Evolutionary conservation across 306 rosid genomes (phyloP).

Genomic region (Vigna hirtella): DNA sequence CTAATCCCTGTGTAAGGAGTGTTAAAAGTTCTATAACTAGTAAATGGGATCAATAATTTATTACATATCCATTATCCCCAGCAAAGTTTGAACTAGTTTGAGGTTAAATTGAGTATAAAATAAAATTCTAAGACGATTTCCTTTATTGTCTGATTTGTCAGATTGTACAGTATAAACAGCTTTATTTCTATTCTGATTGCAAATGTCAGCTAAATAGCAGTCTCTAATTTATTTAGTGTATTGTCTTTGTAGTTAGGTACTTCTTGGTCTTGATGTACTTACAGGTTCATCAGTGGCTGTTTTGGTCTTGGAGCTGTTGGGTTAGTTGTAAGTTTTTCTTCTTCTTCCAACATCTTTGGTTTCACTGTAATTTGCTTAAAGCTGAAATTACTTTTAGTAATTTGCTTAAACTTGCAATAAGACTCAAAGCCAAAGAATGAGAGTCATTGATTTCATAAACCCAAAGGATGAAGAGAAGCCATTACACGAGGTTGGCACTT

Average conservation of each 20-base stretch:
- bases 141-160: background rate
- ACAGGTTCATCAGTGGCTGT: conserved; percentile 65
- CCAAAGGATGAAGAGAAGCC: no score
- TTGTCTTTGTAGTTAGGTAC: conserved; percentile 51
- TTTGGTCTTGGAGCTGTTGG: conserved; percentile 88
- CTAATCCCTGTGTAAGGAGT: background rate
- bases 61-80: background rate
- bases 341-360: no score
- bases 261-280: background rate
- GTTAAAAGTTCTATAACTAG: background rate
- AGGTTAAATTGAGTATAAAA: background rate
- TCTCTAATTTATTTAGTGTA: conserved; percentile 16
- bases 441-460: no score
- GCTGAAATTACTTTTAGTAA: no score
- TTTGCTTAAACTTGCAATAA: no score
- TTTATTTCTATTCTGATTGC: background rate
- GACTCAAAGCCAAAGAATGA: no score
- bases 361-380: no score
- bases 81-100: background rate
- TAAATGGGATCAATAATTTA: background rate
- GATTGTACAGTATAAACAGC: background rate
- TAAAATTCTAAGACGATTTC: background rate
- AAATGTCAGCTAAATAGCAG: background rate
- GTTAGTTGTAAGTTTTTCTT: conserved; percentile 63
- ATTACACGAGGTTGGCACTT: no score